Percentiles rank a stretch among this genome's conserved stretches.
Conservation (phyloP, 768 basidiomycete genomes). For the Xerocomellus chrysenteron region DNA sequence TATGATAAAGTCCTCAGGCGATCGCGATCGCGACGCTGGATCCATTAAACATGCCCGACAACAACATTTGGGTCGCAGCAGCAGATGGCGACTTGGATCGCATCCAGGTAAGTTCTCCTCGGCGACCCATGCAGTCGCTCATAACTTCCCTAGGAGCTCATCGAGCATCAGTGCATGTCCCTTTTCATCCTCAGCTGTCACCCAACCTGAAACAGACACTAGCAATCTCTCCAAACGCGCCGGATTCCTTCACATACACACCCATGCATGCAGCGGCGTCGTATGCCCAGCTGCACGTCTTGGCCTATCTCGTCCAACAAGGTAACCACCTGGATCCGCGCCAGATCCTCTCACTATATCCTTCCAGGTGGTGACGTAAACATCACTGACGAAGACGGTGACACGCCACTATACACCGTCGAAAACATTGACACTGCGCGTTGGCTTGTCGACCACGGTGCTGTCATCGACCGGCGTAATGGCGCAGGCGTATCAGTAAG, state of each 20-base stretch:
- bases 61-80: slow-evolving; percentile 88
- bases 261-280: slow-evolving; percentile 96
- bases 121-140: background rate
- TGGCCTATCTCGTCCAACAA: slow-evolving; percentile 74
- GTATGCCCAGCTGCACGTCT: slow-evolving; percentile 74
- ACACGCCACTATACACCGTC: slow-evolving; percentile 90
- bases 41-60: slow-evolving; percentile 31
- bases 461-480: slow-evolving; percentile 60
- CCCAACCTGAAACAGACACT: slow-evolving; percentile 32
- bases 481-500: slow-evolving; percentile 73
- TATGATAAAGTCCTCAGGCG: slow-evolving; percentile 11
- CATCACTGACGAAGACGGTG: slow-evolving; percentile 80
- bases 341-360: background rate
- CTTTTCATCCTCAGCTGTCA: slow-evolving; percentile 21
- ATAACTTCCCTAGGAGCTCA: slow-evolving; percentile 45
- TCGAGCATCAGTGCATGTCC: slow-evolving; percentile 57
- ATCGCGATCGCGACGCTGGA: slow-evolving; percentile 18
- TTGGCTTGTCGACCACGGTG: slow-evolving; percentile 79
- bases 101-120: slow-evolving; percentile 55
- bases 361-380: slow-evolving; percentile 81
- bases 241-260: slow-evolving; percentile 75
- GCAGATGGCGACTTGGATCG: slow-evolving; percentile 84
- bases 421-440: slow-evolving; percentile 77
- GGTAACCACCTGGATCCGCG: slow-evolving; percentile 40
- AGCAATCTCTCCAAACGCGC: slow-evolving; percentile 68